Evolutionary conservation across 768 basidiomycete genomes (phyloP).

Genomic region (Amanita polypyramis): DNA sequence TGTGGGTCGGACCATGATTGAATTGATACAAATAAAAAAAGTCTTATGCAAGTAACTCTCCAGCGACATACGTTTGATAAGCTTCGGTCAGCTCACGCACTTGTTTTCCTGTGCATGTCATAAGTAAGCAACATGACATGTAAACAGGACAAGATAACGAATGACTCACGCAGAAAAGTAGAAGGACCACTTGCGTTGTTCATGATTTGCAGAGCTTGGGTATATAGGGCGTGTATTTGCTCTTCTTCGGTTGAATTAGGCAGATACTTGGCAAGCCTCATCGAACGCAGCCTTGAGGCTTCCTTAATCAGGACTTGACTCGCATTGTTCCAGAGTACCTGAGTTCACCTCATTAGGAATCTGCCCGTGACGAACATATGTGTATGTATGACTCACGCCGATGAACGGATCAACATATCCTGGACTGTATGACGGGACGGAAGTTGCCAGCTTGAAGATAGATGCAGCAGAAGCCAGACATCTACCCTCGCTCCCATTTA

Average conservation of each 20-base stretch:
- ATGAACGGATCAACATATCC: constrained; percentile 3
- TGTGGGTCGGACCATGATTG: neutral
- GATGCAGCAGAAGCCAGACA: neutral
- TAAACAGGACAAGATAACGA: too few relatives aligned
- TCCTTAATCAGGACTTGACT: constrained; percentile 5
- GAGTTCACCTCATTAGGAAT: neutral
- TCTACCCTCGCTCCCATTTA: constrained; percentile 1
- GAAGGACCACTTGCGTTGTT: neutral
- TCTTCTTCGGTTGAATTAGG: constrained; percentile 2
- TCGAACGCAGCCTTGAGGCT: constrained; percentile 3
- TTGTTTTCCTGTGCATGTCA: neutral
- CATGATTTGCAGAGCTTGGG: constrained; percentile 4
- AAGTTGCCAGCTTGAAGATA: constrained; percentile 3
- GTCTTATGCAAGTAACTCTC: constrained; percentile 3
- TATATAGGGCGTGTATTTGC: constrained; percentile 2
- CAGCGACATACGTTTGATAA: constrained; percentile 2
- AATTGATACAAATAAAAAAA: neutral
- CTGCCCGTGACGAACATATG: neutral
- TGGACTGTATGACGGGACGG: constrained; percentile 1
- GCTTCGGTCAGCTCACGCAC: constrained; percentile 4
- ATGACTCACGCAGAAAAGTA: constrained; percentile 1
- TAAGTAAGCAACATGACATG: neutral
- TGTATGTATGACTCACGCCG: neutral
- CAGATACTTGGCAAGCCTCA: neutral
- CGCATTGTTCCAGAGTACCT: constrained; percentile 6